Conservation (phyloP, 2,329 filamentous ascomycete species). For the Hymenotorrendiella dingleyae region DNA sequence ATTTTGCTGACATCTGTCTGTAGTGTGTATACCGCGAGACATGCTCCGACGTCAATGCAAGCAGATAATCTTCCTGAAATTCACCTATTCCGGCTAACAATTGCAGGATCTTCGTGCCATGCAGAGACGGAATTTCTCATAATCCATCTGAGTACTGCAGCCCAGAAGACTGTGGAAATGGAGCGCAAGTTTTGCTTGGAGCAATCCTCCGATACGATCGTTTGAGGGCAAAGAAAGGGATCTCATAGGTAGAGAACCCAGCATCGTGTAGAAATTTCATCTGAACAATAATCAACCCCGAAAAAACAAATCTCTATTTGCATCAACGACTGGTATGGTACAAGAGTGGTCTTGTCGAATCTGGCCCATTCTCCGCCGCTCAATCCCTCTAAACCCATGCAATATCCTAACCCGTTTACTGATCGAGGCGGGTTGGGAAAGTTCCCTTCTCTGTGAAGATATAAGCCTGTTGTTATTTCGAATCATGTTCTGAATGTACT, state of each 20-base stretch:
- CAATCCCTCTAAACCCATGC: background rate
- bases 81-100: slow-evolving; percentile 1
- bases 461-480: slow-evolving; percentile 14
- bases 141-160: slow-evolving; percentile 58
- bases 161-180: slow-evolving; percentile 52
- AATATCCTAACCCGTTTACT: slow-evolving; percentile 21
- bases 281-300: background rate
- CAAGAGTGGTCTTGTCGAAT: slow-evolving; percentile 23
- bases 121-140: slow-evolving; percentile 56
- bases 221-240: slow-evolving; percentile 20
- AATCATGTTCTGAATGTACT: slow-evolving; percentile 32
- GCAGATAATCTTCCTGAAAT: background rate
- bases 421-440: slow-evolving; percentile 61
- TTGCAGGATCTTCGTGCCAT: slow-evolving; percentile 53
- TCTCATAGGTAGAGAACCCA: background rate
- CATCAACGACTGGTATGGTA: slow-evolving; percentile 28
- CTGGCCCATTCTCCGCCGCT: slow-evolving; percentile 13
- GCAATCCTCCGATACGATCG: slow-evolving; percentile 37
- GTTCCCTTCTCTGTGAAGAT: slow-evolving; percentile 53
- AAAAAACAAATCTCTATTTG: slow-evolving; percentile 21
- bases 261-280: background rate
- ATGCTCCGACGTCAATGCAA: slow-evolving; percentile 55
- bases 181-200: slow-evolving; percentile 44
- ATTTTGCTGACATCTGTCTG: slow-evolving; percentile 20
- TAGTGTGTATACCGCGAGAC: slow-evolving; percentile 53